phyloP scores from a whole-genome alignment of 2,329 filamentous ascomycete genomes.

The Cercospora zeae-maydis region DNA sequence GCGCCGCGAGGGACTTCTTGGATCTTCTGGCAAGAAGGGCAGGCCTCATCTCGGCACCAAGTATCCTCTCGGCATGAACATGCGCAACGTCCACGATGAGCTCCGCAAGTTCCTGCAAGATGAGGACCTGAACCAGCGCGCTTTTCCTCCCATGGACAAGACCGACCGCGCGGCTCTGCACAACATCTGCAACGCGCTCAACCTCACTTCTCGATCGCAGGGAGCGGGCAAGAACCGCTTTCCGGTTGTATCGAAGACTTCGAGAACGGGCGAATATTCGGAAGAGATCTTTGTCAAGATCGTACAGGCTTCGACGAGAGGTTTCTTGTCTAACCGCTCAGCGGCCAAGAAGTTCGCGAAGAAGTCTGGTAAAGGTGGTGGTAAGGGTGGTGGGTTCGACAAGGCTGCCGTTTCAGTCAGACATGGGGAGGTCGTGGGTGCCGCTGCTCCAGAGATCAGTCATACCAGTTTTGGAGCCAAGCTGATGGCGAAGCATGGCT shows the following conservation, averaged over 20 bases:
- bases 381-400: conserved; percentile 40
- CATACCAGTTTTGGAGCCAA: conserved; percentile 76
- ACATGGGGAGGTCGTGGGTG: conserved; percentile 87
- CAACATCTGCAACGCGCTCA: conserved; percentile 69
- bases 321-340: conserved; percentile 47
- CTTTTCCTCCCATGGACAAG: conserved; percentile 81
- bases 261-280: conserved; percentile 58
- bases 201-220: conserved; percentile 77
- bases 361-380: conserved; percentile 37
- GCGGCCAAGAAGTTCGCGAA: conserved; percentile 37
- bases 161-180: conserved; percentile 74
- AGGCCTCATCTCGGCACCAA: conserved; percentile 59
- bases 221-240: conserved; percentile 71
- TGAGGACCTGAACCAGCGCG: conserved; percentile 60
- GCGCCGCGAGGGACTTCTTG: conserved; percentile 44
- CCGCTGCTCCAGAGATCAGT: conserved; percentile 77
- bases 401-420: conserved; percentile 55
- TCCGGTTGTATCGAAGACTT: conserved; percentile 72
- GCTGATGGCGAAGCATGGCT: conserved; percentile 97
- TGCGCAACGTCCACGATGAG: conserved; percentile 68
- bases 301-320: conserved; percentile 39
- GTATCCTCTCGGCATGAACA: conserved; percentile 67
- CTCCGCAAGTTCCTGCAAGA: conserved; percentile 67
- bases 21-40: conserved; percentile 36
- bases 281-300: conserved; percentile 52